Evolutionary conservation across 208 protist genomes (phyloP).

Genomic region (Blastocrithidia nonstop): DNA sequence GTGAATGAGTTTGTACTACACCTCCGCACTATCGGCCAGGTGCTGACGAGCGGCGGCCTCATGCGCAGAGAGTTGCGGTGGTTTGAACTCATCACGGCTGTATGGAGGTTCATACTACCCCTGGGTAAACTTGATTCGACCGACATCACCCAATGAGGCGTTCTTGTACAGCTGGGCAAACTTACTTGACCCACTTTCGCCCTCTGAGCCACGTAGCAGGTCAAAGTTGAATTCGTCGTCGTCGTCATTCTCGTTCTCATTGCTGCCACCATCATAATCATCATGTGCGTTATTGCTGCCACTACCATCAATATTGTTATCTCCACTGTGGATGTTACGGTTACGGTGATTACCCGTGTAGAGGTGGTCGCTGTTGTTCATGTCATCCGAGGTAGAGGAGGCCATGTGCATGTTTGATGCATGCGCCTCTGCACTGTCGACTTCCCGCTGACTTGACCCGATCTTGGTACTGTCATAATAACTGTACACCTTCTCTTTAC

Average conservation of each 20-base stretch:
- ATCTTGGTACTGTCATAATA: too few relatives aligned
- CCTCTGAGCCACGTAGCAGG: too few relatives aligned
- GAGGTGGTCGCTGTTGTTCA: background rate
- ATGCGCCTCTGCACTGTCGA: too few relatives aligned
- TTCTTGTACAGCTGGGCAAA: conserved; percentile 6
- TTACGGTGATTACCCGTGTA: background rate
- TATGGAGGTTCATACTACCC: conserved; percentile 14
- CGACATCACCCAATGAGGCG: conserved; percentile 8
- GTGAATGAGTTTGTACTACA: background rate
- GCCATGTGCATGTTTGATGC: too few relatives aligned
- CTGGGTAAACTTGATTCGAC: conserved; percentile 8
- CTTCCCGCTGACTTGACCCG: too few relatives aligned
- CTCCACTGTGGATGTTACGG: background rate
- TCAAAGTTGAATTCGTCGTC: background rate
- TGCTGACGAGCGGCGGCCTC: background rate
- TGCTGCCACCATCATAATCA: background rate
- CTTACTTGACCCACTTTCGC: conserved; percentile 5
- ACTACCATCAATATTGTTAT: background rate
- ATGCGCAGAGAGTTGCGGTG: background rate
- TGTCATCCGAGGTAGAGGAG: too few relatives aligned
- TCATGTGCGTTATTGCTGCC: background rate
- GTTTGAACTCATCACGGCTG: conserved; percentile 2
- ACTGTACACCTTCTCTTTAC: too few relatives aligned
- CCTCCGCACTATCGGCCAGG: background rate
- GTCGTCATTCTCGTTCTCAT: background rate